phyloP scores from a whole-genome alignment of 202 grass and related monocot species.

The Panicum virgatum region DNA sequence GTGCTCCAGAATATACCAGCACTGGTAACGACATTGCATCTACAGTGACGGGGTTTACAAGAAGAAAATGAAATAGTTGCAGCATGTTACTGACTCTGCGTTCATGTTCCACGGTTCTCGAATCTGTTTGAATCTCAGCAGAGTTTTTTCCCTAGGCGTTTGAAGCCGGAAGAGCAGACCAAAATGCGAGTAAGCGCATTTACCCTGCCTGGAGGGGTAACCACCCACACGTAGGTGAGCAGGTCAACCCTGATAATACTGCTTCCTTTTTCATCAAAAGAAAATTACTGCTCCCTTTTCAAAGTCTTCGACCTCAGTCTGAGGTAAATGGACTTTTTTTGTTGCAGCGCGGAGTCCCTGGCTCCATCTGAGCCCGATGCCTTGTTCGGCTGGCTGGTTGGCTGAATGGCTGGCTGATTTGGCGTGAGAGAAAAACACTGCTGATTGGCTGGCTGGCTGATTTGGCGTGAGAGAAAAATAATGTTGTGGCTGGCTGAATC shows the following conservation, averaged over 20 bases:
- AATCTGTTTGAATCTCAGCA: not conserved
- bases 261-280: too few species aligned
- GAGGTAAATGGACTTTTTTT: constrained; percentile 31
- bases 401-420: too few species aligned
- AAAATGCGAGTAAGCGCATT: not conserved
- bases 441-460: too few species aligned
- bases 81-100: not conserved
- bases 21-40: not conserved
- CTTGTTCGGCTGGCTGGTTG: too few species aligned
- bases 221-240: not conserved
- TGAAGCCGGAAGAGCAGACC: constrained; percentile 12
- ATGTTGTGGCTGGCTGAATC: too few species aligned
- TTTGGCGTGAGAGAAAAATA: too few species aligned
- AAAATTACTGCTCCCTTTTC: not conserved
- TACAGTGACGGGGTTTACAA: not conserved
- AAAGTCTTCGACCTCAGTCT: not conserved
- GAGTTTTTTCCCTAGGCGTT: not conserved
- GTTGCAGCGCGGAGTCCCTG: not conserved
- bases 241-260: not conserved
- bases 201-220: not conserved
- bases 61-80: not conserved
- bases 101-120: not conserved
- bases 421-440: too few species aligned
- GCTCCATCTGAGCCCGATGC: not conserved
- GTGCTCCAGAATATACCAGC: not conserved